Conservation (phyloP, 768 basidiomycete genomes). For the Boletus rex-veris region DNA sequence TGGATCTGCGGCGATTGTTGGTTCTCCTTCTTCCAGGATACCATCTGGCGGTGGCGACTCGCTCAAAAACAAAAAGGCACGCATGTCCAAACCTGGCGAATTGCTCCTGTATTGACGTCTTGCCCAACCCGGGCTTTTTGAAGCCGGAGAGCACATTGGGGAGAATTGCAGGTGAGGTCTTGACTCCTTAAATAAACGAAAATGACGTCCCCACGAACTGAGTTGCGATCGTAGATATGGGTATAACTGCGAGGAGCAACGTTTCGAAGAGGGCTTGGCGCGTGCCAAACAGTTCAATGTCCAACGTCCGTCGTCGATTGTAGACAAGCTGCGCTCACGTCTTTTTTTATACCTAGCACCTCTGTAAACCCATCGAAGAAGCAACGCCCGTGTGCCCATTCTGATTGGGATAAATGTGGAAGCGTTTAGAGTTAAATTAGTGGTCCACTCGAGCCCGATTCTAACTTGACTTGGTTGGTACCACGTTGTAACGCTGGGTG, state of each 20-base stretch:
- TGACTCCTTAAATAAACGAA: too few relatives aligned
- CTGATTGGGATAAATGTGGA: too few relatives aligned
- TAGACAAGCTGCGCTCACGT: neutral
- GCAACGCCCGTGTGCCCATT: too few relatives aligned
- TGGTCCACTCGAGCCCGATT: too few relatives aligned
- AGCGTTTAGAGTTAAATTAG: too few relatives aligned
- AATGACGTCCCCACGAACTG: neutral
- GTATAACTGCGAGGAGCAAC: neutral
- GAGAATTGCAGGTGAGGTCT: slow-evolving; percentile 1
- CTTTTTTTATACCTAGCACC: neutral
- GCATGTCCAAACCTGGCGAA: neutral
- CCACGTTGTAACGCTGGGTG: too few relatives aligned
- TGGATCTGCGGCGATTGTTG: neutral
- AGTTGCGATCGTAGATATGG: neutral
- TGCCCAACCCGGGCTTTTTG: neutral
- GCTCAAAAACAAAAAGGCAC: neutral
- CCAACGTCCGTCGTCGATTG: neutral
- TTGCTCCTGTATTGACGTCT: neutral
- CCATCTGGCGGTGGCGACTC: slow-evolving; percentile 1
- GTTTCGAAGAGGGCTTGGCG: neutral
- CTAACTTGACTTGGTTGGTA: too few relatives aligned
- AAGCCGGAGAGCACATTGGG: neutral
- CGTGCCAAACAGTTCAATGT: slow-evolving; percentile 2
- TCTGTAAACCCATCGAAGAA: neutral
- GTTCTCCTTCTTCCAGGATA: neutral